Evolutionary conservation across 148 eudicot genomes (phyloP).

Genomic region (Cornus florida): DNA sequence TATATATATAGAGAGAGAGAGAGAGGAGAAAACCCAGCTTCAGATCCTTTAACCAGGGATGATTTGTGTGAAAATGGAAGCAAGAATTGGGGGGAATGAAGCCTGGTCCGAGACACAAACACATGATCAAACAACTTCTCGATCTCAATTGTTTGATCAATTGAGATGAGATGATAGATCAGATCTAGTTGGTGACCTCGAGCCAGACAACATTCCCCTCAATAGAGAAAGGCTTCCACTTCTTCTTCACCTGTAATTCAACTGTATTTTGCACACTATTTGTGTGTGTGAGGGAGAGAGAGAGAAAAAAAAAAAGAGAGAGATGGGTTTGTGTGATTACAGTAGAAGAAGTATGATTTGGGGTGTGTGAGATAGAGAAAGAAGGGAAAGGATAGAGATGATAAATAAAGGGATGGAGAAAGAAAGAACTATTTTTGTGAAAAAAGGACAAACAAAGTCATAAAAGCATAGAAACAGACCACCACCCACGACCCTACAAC

Average conservation of each 20-base stretch:
- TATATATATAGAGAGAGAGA: neutral
- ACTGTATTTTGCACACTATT: no score
- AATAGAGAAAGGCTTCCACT: conserved; percentile 17
- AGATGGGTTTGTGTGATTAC: conserved; percentile 3
- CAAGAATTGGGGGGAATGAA: conserved; percentile 61
- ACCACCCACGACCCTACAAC: conserved; percentile 23
- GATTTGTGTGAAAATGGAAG: conserved; percentile 14
- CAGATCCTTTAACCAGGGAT: neutral
- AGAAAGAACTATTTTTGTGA: neutral
- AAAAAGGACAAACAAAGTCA: conserved; percentile 29
- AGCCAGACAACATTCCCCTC: conserved; percentile 57
- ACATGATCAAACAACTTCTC: neutral
- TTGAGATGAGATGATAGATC: neutral
- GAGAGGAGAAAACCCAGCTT: neutral
- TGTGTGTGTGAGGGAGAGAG: no score
- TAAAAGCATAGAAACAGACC: conserved; percentile 30
- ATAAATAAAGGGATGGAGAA: conserved; percentile 21
- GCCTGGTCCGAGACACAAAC: conserved; percentile 65
- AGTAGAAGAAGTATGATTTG: neutral
- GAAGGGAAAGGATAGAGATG: conserved; percentile 9
- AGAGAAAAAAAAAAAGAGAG: neutral
- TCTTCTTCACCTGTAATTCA: no score
- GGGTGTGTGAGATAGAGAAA: neutral
- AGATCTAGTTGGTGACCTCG: conserved; percentile 32
- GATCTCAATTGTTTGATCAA: no score